Conservation (phyloP, 2,329 filamentous ascomycete species). For the Curvularia verruculosa region DNA sequence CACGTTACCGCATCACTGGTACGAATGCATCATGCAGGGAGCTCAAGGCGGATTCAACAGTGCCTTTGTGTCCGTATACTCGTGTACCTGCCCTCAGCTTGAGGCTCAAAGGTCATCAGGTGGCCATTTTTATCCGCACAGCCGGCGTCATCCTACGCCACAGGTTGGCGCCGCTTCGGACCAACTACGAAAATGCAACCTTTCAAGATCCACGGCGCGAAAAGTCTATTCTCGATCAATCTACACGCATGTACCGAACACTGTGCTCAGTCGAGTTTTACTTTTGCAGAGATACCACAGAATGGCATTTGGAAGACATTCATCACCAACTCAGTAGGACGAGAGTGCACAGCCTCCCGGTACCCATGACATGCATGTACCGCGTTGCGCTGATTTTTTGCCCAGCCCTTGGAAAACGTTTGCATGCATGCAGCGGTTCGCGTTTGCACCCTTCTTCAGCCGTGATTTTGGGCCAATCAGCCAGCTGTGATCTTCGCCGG, state of each 20-base stretch:
- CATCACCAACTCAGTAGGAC: constrained; percentile 1
- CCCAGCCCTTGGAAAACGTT: constrained; percentile 25
- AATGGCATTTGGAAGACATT: background rate
- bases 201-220: constrained; percentile 1
- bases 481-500: constrained; percentile 20
- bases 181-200: constrained; percentile 9
- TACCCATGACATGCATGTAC: constrained; percentile 9
- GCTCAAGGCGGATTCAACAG: constrained; percentile 15
- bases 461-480: constrained; percentile 29
- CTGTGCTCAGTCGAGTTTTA: background rate
- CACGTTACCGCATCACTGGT: constrained; percentile 1
- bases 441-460: constrained; percentile 19
- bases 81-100: constrained; percentile 15
- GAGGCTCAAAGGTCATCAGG: constrained; percentile 22
- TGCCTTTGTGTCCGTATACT: background rate
- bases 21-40: constrained; percentile 2
- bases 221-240: background rate
- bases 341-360: constrained; percentile 18
- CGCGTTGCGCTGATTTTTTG: constrained; percentile 15
- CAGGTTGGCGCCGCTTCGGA: constrained; percentile 17
- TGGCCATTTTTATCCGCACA: constrained; percentile 25
- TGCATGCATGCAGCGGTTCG: constrained; percentile 20
- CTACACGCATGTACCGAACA: background rate
- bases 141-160: constrained; percentile 23
- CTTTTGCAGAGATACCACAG: background rate